Evolutionary conservation across 2,329 filamentous ascomycete species (phyloP), one percentile per base, ranked within the genome.

Genomic region (Herpotrichia juniperi): DNA sequence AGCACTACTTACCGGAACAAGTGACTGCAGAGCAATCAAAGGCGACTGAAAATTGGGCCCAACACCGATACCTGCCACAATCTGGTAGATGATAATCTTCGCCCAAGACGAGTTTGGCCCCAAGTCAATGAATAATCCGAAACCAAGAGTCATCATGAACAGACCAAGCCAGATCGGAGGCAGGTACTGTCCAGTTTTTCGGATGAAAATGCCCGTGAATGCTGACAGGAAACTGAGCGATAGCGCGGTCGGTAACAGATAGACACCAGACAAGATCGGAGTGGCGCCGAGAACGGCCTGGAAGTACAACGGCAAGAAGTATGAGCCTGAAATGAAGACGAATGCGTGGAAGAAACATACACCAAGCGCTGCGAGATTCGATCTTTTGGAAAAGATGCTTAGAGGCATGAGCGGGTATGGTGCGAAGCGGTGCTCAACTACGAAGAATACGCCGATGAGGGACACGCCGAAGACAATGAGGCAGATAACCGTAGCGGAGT

Each of bases 231-330:
- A 58, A 0, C 88, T 90, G 3, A 91, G 76, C 1, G 86, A 80
- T 28, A 93, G 67, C 8, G 88, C 88, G 56, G 84, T 85, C 0
- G 90, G 87, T 12, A 94, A 79, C 14, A 91, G 72, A 65, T 91
- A 91, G 43, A 93, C 85, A 44, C 91, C 91, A 1, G 86, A 89
- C 25, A 88, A 76, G 30, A 93, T 82, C 0, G 90, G 87, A 0
- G 82, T 80, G 2, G 85, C 85, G 44, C 88, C 82, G 37, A 90
- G 79, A 46, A 90, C 86, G 46, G 87, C 83, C 74, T 96, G 91
- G 74, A 92, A 93, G 78, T 96, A 96, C 2, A 96, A 81, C 0
- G 91, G 91, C 4, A 96, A 79, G 76, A 89, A 96, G 79, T 93
- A 96, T 56, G 83, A 85, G 25, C 84, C 85, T 0, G 87, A 84